Conservation (phyloP, 306 rosid species). For the Rubus idaeus region DNA sequence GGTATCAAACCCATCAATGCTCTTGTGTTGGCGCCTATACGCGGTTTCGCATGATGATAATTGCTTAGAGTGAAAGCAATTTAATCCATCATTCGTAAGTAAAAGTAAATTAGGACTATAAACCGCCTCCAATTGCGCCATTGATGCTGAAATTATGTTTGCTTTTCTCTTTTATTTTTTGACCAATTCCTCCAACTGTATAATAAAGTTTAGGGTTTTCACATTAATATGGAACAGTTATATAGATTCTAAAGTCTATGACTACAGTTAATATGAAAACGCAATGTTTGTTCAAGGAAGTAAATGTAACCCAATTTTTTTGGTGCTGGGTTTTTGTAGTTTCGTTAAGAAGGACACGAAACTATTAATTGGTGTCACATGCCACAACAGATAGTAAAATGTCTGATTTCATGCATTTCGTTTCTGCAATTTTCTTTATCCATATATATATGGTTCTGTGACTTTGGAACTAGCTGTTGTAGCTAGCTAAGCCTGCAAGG, state of each 20-base stretch:
- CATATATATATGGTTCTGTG: neutral
- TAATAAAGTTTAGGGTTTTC: neutral
- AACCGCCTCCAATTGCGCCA: constrained; percentile 29
- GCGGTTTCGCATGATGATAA: constrained; percentile 48
- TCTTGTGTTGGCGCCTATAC: constrained; percentile 14
- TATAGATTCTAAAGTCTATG: too few species aligned
- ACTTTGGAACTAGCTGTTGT: constrained; percentile 16
- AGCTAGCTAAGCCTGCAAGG: neutral
- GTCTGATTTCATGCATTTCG: neutral
- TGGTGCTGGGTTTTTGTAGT: neutral
- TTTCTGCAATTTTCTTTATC: constrained; percentile 1
- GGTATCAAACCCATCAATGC: constrained; percentile 2
- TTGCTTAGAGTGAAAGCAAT: constrained; percentile 26
- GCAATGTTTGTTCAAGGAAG: neutral
- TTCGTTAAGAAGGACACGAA: neutral
- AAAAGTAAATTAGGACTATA: constrained; percentile 7
- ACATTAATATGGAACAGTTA: neutral
- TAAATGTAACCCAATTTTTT: neutral
- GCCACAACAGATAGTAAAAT: neutral
- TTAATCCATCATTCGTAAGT: neutral
- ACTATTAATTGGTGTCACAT: neutral
- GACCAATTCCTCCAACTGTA: neutral
- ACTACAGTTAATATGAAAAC: neutral
- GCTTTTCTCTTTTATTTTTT: neutral
- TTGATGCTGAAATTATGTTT: constrained; percentile 5